Conservation (phyloP, 495 filamentous ascomycete species). For the Penicillium bialowiezense region DNA sequence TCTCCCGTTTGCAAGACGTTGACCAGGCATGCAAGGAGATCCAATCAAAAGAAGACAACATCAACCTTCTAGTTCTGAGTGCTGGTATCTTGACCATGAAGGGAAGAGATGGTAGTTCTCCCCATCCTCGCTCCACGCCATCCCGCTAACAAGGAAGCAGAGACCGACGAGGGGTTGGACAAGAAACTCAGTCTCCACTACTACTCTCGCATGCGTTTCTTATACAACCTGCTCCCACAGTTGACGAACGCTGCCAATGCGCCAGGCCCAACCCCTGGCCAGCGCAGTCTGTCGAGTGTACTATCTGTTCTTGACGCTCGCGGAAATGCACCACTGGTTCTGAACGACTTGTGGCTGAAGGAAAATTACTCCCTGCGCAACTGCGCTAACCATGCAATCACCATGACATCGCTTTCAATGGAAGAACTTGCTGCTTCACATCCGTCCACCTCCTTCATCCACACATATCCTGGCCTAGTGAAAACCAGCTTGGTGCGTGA, state of each 20-base stretch:
- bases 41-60: conserved; percentile 46
- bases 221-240: conserved; percentile 59
- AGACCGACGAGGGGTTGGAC: conserved; percentile 62
- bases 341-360: conserved; percentile 45
- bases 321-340: conserved; percentile 48
- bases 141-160: conserved; percentile 21
- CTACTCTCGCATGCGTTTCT: conserved; percentile 67
- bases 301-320: conserved; percentile 53
- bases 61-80: conserved; percentile 59
- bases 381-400: conserved; percentile 42
- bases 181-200: conserved; percentile 54
- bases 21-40: conserved; percentile 58
- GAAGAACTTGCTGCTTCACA: conserved; percentile 37
- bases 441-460: conserved; percentile 55
- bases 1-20: conserved; percentile 53
- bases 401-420: conserved; percentile 49
- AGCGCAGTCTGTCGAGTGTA: conserved; percentile 47
- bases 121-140: not conserved
- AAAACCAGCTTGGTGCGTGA: conserved; percentile 36
- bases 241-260: conserved; percentile 29
- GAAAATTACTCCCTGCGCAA: conserved; percentile 29
- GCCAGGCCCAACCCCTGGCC: not conserved
- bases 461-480: conserved; percentile 55
- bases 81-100: conserved; percentile 28
- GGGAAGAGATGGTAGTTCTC: conserved; percentile 24